phyloP scores from a whole-genome alignment of 2,329 filamentous ascomycete genomes.

The Aspergillus alliaceus region DNA sequence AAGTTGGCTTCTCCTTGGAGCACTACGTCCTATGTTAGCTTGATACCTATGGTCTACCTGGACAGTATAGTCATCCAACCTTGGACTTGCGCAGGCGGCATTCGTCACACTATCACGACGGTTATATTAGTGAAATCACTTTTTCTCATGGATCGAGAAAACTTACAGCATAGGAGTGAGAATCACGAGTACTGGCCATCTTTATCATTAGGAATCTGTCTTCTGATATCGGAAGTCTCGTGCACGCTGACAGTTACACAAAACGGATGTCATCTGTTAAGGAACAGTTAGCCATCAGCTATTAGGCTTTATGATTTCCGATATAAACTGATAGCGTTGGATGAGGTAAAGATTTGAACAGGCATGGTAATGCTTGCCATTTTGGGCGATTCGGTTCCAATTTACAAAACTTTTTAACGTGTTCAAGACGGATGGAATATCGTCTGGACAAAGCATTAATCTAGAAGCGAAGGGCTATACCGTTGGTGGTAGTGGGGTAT shows the following conservation, averaged over 20 bases:
- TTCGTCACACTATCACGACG: conserved; percentile 37
- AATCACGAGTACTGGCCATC: conserved; percentile 42
- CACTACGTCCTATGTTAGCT: conserved; percentile 27
- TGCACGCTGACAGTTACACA: conserved; percentile 32
- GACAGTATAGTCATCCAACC: no score
- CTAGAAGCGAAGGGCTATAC: neutral
- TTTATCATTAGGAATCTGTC: conserved; percentile 27
- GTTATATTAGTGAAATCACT: conserved; percentile 6
- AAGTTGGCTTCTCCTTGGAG: conserved; percentile 43
- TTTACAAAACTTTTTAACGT: neutral
- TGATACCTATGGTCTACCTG: no score
- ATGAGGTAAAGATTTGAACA: neutral
- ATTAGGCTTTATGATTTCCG: neutral
- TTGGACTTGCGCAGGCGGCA: conserved; percentile 42
- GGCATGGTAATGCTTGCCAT: neutral
- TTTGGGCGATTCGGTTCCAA: neutral
- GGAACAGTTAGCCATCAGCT: conserved; percentile 19
- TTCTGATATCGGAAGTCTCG: conserved; percentile 24
- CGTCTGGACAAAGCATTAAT: conserved; percentile 1
- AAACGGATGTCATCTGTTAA: conserved; percentile 33
- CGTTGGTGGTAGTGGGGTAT: conserved; percentile 1
- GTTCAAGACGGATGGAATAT: neutral
- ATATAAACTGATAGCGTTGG: neutral
- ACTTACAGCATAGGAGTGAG: conserved; percentile 43
- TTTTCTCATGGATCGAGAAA: neutral